phyloP scores from a whole-genome alignment of 257 asterid species.

The Petunia secreta region DNA sequence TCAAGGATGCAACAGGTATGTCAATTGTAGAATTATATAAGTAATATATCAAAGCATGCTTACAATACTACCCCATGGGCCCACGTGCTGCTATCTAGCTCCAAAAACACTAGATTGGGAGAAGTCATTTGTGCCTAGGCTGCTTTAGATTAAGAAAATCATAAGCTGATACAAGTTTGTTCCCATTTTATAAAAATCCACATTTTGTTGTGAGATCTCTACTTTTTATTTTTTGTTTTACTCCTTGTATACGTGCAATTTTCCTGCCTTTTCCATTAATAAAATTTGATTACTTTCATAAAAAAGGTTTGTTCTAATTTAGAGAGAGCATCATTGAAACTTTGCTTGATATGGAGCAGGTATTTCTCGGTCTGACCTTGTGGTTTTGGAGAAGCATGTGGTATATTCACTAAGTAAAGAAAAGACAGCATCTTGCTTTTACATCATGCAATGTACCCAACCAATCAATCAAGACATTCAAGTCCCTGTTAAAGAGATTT shows the following conservation, averaged over 20 bases:
- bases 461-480: constrained; percentile 33
- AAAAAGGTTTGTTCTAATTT: constrained; percentile 24
- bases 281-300: background rate
- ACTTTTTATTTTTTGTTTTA: too few relatives aligned
- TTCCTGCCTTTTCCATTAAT: too few relatives aligned
- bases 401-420: constrained; percentile 60
- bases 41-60: background rate
- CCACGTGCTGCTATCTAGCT: too few relatives aligned
- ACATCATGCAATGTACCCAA: constrained; percentile 51
- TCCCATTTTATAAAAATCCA: background rate
- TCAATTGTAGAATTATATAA: background rate
- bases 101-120: background rate
- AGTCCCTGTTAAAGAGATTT: constrained; percentile 47
- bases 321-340: constrained; percentile 21
- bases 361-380: constrained; percentile 47
- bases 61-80: too few relatives aligned
- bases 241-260: too few relatives aligned
- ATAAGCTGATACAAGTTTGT: constrained; percentile 17
- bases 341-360: constrained; percentile 47
- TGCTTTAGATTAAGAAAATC: background rate
- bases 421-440: constrained; percentile 60
- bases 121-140: background rate
- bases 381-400: constrained; percentile 60
- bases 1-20: constrained; percentile 54
- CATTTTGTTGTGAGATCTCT: too few relatives aligned